phyloP scores from a whole-genome alignment of 2,329 filamentous ascomycete genomes.

The Xylariaceae sp. region DNA sequence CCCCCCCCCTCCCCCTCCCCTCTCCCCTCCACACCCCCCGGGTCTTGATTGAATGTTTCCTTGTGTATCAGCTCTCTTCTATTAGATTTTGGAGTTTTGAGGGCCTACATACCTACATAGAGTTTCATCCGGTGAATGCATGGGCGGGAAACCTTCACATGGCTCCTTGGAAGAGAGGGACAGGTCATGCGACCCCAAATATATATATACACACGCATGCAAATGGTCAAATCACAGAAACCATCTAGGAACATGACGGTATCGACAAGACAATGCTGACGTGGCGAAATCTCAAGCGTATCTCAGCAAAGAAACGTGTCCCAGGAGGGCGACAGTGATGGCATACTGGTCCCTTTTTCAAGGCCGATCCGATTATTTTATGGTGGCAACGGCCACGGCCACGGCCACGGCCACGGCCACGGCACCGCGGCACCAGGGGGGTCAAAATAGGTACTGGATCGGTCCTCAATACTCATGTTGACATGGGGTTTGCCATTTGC shows the following conservation, averaged over 20 bases:
- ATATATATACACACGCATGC: conserved; percentile 48
- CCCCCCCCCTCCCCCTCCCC: too few relatives aligned
- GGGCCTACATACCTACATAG: too few relatives aligned
- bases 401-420: too few relatives aligned
- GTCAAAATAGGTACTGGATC: conserved; percentile 59
- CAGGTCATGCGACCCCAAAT: too few relatives aligned
- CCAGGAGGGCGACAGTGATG: conserved; percentile 69
- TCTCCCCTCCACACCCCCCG: too few relatives aligned
- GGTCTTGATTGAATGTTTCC: too few relatives aligned
- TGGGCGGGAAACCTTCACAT: too few relatives aligned
- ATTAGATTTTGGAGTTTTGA: too few relatives aligned
- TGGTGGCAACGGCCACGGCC: conserved; percentile 59
- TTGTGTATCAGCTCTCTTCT: too few relatives aligned
- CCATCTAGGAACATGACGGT: conserved; percentile 49
- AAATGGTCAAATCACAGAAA: conserved; percentile 53
- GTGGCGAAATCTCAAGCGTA: conserved; percentile 47
- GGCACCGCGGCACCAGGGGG: conserved; percentile 54
- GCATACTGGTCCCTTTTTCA: conserved; percentile 71
- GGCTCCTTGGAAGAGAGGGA: too few relatives aligned
- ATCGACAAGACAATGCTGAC: conserved; percentile 57
- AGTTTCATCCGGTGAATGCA: too few relatives aligned
- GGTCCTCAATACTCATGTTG: conserved; percentile 74
- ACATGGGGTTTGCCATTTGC: conserved; percentile 73
- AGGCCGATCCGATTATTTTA: conserved; percentile 52
- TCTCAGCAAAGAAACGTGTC: conserved; percentile 62